Base-by-base conservation (phyloP, 2,329 filamentous ascomycete genomes). In the Microcyclospora tardicrescens region DNA sequence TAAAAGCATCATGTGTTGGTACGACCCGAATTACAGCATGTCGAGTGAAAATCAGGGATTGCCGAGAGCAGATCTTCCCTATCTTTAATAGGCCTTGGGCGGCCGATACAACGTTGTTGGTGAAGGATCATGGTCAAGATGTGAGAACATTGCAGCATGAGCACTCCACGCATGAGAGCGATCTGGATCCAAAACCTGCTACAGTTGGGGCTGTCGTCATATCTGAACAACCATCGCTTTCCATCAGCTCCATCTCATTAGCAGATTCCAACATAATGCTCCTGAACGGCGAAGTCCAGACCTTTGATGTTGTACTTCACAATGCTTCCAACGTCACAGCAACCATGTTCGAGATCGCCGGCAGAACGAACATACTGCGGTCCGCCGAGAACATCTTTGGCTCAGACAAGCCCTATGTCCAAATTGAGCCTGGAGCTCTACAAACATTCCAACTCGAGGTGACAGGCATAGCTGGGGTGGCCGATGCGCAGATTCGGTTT, bases 221-320 rank as follows among this genome's bases (percentile, higher is more conserved):
- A 41, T 71, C 77, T 2, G 68, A 77, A 33, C 85, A 95, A 56
- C 91, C 91, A 5, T 63, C 84, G 3, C 65, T 96, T 3, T 65
- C 78, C 2, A 71, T 95, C 14, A 80, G 83, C 53, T 79, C 79
- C 6, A 81, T 80, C 3, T 84, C 81, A 10, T 69, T 95, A 1
- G 75, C 81, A 0, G 87, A 95, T 53, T 84, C 82, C 15, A 83
- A 85, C 9, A 66, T 94, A 28, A 95, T 94, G 86, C 72, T 98
- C 10, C 68, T 98, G 5, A 89, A 96, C 62, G 91, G 91, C 33
- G 89, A 98, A 60, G 74, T 73, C 15, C 79, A 78, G 49, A 67
- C 68, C 1, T 93, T 96, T 54, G 79, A 75, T 0, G 71, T 95
- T 12, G 87, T 81, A 0, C 64, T 96, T 11, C 74, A 81, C 48